Conservation (phyloP, 192 early-diverging fungal species). For the Diversispora epigaea region DNA sequence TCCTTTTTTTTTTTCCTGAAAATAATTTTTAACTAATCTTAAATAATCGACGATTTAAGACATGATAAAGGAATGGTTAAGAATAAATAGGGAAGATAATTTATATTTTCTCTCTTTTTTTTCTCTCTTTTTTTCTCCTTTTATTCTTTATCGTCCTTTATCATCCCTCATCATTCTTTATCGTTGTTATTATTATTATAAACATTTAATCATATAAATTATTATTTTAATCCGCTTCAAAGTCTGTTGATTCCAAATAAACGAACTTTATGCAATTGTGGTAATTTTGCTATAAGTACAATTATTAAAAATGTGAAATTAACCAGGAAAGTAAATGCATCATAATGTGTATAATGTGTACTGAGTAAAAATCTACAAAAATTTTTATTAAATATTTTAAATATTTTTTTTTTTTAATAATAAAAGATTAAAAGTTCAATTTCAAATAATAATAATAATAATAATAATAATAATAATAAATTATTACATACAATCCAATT, state of each 20-base stretch:
- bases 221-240: constrained; percentile 33
- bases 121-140: too few species aligned
- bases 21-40: too few species aligned
- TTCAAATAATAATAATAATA: background rate
- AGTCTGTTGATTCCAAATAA: constrained; percentile 91
- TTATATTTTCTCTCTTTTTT: too few species aligned
- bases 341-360: constrained; percentile 96
- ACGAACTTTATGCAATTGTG: constrained; percentile 83
- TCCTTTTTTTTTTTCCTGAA: too few species aligned
- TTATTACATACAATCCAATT: constrained; percentile 79
- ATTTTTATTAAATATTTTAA: background rate
- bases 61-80: too few species aligned
- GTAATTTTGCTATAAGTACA: constrained; percentile 90
- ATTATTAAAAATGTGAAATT: constrained; percentile 84
- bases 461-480: too few species aligned
- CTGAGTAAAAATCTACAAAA: constrained; percentile 78
- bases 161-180: too few species aligned
- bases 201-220: too few species aligned
- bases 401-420: background rate
- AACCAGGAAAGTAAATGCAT: constrained; percentile 83
- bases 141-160: too few species aligned
- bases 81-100: too few species aligned
- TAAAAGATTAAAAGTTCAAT: background rate
- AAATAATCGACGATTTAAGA: too few species aligned
- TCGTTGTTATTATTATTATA: too few species aligned